Conservation (phyloP, 352 stramenopile genomes). For the Globisporangium heterothallicum region DNA sequence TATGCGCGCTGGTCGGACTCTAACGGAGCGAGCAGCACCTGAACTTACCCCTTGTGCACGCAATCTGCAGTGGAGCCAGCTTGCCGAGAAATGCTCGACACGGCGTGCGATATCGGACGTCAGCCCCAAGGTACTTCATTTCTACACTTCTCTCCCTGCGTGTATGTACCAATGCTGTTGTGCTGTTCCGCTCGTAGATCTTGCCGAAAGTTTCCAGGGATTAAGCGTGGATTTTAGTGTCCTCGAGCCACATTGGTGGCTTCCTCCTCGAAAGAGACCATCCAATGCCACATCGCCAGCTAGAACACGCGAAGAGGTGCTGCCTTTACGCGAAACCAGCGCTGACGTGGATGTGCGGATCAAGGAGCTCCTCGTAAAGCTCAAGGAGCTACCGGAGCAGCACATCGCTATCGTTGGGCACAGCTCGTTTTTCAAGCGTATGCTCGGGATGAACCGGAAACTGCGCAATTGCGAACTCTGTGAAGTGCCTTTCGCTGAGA, state of each 20-base stretch:
- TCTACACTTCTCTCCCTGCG: background rate
- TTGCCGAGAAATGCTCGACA: constrained; percentile 83
- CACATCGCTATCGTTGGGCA: constrained; percentile 81
- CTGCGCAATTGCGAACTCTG: constrained; percentile 79
- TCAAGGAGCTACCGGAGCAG: constrained; percentile 50
- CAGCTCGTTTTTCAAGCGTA: constrained; percentile 82
- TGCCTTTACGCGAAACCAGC: constrained; percentile 48
- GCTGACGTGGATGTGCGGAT: constrained; percentile 66
- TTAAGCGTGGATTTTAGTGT: constrained; percentile 35
- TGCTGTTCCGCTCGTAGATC: constrained; percentile 15
- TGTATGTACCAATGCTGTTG: background rate
- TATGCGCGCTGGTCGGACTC: too few species aligned
- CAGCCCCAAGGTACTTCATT: constrained; percentile 30
- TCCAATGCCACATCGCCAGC: constrained; percentile 17
- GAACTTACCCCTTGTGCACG: background rate
- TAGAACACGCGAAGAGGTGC: constrained; percentile 38
- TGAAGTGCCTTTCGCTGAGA: constrained; percentile 27
- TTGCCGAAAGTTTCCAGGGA: constrained; percentile 30
- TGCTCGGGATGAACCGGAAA: constrained; percentile 75
- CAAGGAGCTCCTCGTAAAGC: constrained; percentile 40
- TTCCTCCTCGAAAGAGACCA: constrained; percentile 31
- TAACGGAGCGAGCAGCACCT: too few species aligned
- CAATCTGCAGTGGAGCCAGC: constrained; percentile 45
- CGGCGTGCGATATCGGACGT: constrained; percentile 74
- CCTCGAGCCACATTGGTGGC: constrained; percentile 62